These are phyloP conservation scores for Neoconidiobolus thromboides DNA, from an alignment of 371 early-diverging fungal species.

Conservation along the genomic window DNA sequence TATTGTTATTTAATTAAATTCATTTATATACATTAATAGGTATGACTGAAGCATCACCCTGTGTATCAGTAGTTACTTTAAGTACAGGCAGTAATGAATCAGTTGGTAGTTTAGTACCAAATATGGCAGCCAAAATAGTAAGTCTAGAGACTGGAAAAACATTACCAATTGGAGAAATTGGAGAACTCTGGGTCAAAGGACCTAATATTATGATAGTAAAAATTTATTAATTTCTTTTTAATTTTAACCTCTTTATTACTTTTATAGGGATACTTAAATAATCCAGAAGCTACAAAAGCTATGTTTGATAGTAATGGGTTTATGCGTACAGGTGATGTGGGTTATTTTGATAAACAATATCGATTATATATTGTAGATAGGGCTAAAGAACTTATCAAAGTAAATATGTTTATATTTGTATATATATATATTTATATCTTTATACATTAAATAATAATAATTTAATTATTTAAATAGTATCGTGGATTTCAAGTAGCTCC, in stretches of 20 bases:
- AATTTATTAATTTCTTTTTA: conserved; percentile 13
- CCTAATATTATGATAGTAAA: conserved; percentile 27
- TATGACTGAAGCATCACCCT: conserved; percentile 10
- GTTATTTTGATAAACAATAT: conserved; percentile 29
- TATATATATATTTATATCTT: not conserved
- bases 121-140: conserved; percentile 15
- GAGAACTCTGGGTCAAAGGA: conserved; percentile 7
- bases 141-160: conserved; percentile 8
- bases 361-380: conserved; percentile 45
- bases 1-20: not conserved
- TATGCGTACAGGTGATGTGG: conserved; percentile 75
- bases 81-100: not conserved
- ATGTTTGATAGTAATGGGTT: conserved; percentile 51
- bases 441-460: too few relatives aligned
- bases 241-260: not conserved
- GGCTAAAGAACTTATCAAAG: conserved; percentile 48
- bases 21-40: conserved; percentile 1
- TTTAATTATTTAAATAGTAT: conserved; percentile 15
- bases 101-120: conserved; percentile 8
- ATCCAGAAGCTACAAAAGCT: conserved; percentile 38
- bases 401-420: not conserved
- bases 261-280: conserved; percentile 43
- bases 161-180: not conserved
- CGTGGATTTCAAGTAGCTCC: conserved; percentile 64
- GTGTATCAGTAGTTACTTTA: not conserved